Evolutionary conservation across 2,329 filamentous ascomycete genomes (phyloP).

Genomic region (Botrytis squamosa): DNA sequence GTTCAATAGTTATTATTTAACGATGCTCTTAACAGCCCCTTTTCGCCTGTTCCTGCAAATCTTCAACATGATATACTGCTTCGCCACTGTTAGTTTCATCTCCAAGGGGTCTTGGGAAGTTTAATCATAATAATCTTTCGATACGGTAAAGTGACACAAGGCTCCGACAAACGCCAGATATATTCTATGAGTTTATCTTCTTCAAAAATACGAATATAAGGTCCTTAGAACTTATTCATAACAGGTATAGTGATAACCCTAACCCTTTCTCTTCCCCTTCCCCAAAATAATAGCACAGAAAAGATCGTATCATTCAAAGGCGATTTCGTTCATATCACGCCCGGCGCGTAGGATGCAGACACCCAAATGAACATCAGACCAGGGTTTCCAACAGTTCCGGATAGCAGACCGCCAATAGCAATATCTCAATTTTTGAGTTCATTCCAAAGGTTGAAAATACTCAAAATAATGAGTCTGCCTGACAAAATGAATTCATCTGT

Average conservation of each 20-base stretch:
- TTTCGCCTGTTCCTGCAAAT: not conserved
- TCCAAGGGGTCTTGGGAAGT: not conserved
- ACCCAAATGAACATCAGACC: not conserved
- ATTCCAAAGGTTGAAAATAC: not conserved
- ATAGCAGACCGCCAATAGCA: not conserved
- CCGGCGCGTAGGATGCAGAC: not conserved
- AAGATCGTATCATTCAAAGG: not conserved
- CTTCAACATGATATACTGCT: not conserved
- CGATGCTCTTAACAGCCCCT: not conserved
- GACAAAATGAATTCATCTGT: not conserved
- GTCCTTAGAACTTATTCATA: not conserved
- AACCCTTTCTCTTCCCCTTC: too few species aligned
- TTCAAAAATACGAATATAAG: not conserved
- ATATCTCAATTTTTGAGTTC: not conserved
- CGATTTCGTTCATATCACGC: not conserved
- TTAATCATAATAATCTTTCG: not conserved
- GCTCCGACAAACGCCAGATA: not conserved
- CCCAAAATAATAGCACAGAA: not conserved
- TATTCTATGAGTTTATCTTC: not conserved
- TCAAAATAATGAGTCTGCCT: not conserved
- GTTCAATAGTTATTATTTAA: not conserved
- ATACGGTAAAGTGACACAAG: not conserved
- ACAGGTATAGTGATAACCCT: not conserved
- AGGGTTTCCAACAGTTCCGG: not conserved
- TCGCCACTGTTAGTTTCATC: not conserved